These are phyloP conservation scores for Heliamphora exappendiculata DNA, from an alignment of 148 eudicot genomes.

Conservation along the genomic window DNA sequence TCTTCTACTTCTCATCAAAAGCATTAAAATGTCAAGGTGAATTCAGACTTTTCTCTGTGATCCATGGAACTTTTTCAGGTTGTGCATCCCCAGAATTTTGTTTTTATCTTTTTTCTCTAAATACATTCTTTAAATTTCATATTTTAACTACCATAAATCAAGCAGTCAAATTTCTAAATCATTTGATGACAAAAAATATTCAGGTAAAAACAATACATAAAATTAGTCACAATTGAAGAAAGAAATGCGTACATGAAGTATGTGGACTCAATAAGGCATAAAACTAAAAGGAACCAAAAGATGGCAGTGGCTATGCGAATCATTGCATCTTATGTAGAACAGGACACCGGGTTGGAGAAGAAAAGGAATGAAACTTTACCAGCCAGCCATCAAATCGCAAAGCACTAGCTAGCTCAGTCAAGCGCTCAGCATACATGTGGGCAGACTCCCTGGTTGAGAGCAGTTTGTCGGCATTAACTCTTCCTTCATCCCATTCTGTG, in stretches of 20 bases:
- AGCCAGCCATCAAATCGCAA: conserved; percentile 99
- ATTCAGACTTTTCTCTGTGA: neutral
- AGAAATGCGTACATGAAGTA: neutral
- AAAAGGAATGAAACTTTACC: conserved; percentile 36
- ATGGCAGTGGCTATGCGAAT: neutral
- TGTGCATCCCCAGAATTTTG: neutral
- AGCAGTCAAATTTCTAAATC: conserved; percentile 5
- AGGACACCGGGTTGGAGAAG: neutral
- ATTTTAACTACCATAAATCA: neutral
- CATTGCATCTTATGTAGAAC: neutral
- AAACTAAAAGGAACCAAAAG: neutral
- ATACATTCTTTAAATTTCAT: neutral
- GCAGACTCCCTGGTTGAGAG: conserved; percentile 60
- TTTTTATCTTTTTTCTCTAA: neutral
- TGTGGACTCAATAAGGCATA: neutral
- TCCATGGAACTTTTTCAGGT: neutral
- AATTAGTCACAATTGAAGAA: neutral
- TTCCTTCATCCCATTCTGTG: conserved; percentile 89
- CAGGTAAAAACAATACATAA: neutral
- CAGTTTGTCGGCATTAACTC: conserved; percentile 34
- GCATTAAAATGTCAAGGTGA: neutral
- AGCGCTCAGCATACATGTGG: conserved; percentile 72
- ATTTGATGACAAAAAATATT: neutral
- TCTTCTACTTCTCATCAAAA: neutral
- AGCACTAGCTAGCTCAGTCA: conserved; percentile 74